Base-by-base conservation (phyloP, 2,329 filamentous ascomycete genomes). In the Alternaria hordeiaustralica region DNA sequence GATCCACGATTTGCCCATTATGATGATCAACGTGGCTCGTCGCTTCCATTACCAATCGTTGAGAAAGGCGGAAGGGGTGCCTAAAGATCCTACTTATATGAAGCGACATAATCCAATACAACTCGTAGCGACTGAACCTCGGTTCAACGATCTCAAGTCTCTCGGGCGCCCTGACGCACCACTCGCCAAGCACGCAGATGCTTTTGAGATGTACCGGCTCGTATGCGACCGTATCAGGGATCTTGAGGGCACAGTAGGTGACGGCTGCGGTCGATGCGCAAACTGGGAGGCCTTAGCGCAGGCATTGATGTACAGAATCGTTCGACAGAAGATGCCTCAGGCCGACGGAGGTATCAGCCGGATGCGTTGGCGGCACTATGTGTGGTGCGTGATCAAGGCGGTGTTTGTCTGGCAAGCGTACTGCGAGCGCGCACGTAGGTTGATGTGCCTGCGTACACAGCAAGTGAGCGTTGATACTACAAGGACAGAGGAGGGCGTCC, bases 321-420 rank as follows among this genome's bases (percentile, higher is more conserved):
- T n/a, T 13, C 20, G 43, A 13, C 6, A 55, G n/a, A 10, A 36
- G 20, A 51, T 51, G 25, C 33, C 45, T 8, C 15, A 12, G 25
- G 26, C 33, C 8, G 6, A 46, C 18, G 54, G 59, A 50, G 59
- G 54, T 15, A 10, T 61, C 33, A 4, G 8, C 4, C 18, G 18
- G n/a, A 26, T 9, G 1, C 46, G 20, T 26, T 60, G 56, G 45
- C 15, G 33, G 33, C 30, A 45, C 10, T 33, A 60, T 12, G 30
- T 63, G 10, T 26, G 25, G 50, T 50, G 50, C 23, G 33, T 63
- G 7, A 12, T 55, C 28, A 55, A 55, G 12, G 57, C 36, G 10
- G 13, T 63, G 45, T 25, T 60, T 21, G 43, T 55, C 0, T 55
- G 56, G 26, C 55, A 62, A 41, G 60, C 55, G 11, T 61, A 61